Conservation (phyloP, 2,329 filamentous ascomycete genomes). For the Tolypocladium capitatum region DNA sequence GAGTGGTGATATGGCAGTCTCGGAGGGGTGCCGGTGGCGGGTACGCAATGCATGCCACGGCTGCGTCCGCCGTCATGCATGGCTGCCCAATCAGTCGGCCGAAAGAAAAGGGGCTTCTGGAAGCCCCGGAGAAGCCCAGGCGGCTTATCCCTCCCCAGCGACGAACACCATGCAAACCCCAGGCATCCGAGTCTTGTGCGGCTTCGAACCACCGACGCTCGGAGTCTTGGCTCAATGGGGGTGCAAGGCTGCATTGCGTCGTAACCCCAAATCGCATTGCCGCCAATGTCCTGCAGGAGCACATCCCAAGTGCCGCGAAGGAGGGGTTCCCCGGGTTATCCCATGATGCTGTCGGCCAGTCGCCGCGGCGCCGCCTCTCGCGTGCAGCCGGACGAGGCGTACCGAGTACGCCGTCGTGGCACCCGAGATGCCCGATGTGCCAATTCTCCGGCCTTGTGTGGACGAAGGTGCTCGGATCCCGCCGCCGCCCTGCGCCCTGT, state of each 20-base stretch:
- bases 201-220: not conserved
- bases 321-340: not conserved
- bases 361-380: not conserved
- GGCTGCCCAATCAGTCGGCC: not conserved
- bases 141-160: not conserved
- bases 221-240: not conserved
- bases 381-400: not conserved
- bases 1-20: too few species aligned
- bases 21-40: not conserved
- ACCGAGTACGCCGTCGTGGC: too few species aligned
- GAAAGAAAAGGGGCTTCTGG: not conserved
- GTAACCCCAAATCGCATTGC: not conserved
- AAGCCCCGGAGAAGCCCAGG: not conserved
- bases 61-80: not conserved
- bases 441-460: not conserved
- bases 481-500: not conserved
- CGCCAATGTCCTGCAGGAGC: not conserved
- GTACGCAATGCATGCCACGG: not conserved
- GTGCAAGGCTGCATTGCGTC: not conserved
- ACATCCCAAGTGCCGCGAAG: not conserved
- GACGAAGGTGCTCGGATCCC: not conserved
- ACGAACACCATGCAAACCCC: not conserved
- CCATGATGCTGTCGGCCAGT: not conserved
- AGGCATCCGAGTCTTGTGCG: not conserved
- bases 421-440: not conserved